phyloP scores from a whole-genome alignment of 2,329 filamentous ascomycete genomes.

The Beauveria rudraprayagi region DNA sequence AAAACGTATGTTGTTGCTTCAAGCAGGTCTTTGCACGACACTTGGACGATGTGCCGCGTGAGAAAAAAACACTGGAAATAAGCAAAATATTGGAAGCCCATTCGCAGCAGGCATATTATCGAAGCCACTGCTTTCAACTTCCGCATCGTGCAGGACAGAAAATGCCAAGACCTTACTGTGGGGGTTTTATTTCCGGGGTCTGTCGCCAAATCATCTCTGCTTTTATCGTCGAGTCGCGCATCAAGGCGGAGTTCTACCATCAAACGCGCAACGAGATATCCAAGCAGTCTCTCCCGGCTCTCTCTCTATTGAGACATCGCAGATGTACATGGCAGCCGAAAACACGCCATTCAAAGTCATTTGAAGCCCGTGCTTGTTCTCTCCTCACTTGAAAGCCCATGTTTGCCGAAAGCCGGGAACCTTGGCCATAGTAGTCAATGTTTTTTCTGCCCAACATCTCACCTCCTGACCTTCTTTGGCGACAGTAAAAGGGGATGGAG shows the following conservation, averaged over 20 bases:
- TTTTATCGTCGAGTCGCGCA: not conserved
- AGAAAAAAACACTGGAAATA: too few relatives aligned
- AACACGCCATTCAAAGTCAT: not conserved
- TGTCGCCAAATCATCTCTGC: not conserved
- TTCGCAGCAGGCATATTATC: not conserved
- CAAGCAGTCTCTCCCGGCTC: not conserved
- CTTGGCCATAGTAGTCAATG: not conserved
- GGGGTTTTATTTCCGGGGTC: conserved; percentile 1
- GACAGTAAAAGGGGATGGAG: not conserved
- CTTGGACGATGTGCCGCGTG: too few relatives aligned
- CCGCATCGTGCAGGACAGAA: not conserved
- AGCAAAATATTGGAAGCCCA: too few relatives aligned
- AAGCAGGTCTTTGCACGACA: too few relatives aligned
- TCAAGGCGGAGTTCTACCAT: not conserved
- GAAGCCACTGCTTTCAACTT: not conserved
- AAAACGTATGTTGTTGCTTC: too few relatives aligned
- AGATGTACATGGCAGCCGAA: not conserved
- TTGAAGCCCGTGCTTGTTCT: not conserved
- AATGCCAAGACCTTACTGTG: not conserved
- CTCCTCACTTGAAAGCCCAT: not conserved
- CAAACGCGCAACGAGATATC: not conserved
- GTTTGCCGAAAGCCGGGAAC: not conserved
- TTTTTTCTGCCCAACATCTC: too few relatives aligned
- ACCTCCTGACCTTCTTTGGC: not conserved
- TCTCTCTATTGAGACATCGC: not conserved